Evolutionary conservation across 371 early-diverging fungal species (phyloP).

Genomic region (Mucor lusitanicus): DNA sequence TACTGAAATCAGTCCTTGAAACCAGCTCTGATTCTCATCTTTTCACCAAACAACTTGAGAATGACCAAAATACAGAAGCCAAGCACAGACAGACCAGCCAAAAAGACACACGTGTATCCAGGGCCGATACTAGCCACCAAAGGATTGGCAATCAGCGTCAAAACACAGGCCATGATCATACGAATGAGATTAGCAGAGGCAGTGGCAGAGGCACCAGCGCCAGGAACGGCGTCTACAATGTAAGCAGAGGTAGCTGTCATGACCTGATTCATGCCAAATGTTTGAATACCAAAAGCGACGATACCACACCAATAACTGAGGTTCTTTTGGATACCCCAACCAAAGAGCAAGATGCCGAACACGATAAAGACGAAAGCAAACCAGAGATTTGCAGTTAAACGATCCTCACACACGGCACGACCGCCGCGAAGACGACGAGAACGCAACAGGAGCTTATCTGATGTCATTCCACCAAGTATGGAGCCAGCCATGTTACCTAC

Average conservation of each 20-base stretch:
- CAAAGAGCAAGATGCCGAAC: slow-evolving; percentile 45
- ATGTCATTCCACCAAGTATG: slow-evolving; percentile 36
- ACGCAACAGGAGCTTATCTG: slow-evolving; percentile 41
- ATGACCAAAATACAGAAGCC: slow-evolving; percentile 9
- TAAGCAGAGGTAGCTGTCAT: slow-evolving; percentile 44
- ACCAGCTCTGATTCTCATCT: slow-evolving; percentile 19
- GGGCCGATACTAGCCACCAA: slow-evolving; percentile 27
- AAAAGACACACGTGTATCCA: slow-evolving; percentile 23
- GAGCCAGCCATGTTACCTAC: slow-evolving; percentile 30
- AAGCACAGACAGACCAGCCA: slow-evolving; percentile 17
- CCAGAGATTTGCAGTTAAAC: slow-evolving; percentile 47
- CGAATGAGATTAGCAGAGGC: slow-evolving; percentile 48
- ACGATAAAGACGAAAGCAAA: slow-evolving; percentile 38
- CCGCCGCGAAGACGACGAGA: slow-evolving; percentile 42
- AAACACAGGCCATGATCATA: slow-evolving; percentile 45
- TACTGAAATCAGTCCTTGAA: not conserved
- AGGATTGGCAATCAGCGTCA: slow-evolving; percentile 31
- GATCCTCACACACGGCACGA: slow-evolving; percentile 37
- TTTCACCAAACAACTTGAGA: slow-evolving; percentile 19
- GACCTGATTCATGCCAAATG: slow-evolving; percentile 51
- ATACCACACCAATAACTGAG: slow-evolving; percentile 39
- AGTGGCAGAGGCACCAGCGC: slow-evolving; percentile 46
- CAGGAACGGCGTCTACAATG: slow-evolving; percentile 45
- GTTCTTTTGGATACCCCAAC: slow-evolving; percentile 37
- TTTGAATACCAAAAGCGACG: slow-evolving; percentile 43